phyloP scores from a whole-genome alignment of 2,329 filamentous ascomycete species.

The Ceratocystis colombiana region DNA sequence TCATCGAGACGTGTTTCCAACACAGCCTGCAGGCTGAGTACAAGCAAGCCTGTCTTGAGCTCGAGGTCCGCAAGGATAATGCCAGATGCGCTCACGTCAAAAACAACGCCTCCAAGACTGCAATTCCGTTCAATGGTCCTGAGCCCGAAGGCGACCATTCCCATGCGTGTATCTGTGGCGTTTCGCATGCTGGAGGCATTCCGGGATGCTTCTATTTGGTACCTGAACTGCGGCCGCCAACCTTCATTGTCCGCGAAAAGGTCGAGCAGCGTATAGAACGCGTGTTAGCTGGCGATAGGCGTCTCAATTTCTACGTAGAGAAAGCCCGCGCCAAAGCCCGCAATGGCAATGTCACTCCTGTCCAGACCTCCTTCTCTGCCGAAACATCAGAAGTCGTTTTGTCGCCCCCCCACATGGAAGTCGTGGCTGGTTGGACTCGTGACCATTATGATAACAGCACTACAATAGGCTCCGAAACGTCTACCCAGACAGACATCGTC shows the following conservation, averaged over 20 bases:
- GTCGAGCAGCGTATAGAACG: constrained; percentile 14
- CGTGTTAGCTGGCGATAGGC: not conserved
- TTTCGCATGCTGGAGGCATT: constrained; percentile 20
- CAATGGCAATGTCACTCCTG: not conserved
- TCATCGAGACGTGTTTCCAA: constrained; percentile 17
- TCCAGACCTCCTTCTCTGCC: not conserved
- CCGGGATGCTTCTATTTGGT: constrained; percentile 22
- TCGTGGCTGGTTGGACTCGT: not conserved
- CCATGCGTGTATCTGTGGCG: constrained; percentile 21
- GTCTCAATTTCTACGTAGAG: constrained; percentile 14
- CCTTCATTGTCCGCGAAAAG: constrained; percentile 13
- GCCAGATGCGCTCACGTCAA: not conserved
- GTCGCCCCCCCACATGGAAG: not conserved
- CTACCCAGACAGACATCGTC: not conserved
- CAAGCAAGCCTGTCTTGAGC: constrained; percentile 19
- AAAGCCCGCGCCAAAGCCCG: constrained; percentile 16
- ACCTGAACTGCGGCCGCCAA: constrained; percentile 19
- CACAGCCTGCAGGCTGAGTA: constrained; percentile 20
- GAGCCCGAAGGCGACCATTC: constrained; percentile 18
- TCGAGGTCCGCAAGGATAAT: not conserved
- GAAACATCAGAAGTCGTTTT: not conserved
- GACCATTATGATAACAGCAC: not conserved
- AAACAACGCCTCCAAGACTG: not conserved
- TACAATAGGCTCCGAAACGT: not conserved
- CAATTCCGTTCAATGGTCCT: not conserved